Evolutionary conservation across 1,284 basidiomycete species (phyloP), one percentile per base, ranked within the genome.

Genomic region (Volvariella volvacea): DNA sequence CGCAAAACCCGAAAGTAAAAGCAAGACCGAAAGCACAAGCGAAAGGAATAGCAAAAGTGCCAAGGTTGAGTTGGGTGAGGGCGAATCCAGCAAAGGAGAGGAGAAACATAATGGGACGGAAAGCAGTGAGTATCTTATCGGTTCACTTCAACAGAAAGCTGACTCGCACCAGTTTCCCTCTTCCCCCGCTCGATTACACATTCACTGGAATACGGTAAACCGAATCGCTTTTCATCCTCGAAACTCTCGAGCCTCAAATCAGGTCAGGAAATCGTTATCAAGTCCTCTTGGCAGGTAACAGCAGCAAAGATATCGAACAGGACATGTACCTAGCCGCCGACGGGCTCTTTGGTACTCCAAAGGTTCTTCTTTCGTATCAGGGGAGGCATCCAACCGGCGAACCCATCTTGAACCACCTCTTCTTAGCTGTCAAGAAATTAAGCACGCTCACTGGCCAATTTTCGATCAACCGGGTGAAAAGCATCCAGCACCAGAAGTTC

Each of bases 101-200:
- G n/a, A n/a, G n/a, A n/a, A n/a, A n/a, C n/a, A n/a, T n/a, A n/a
- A n/a, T n/a, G n/a, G n/a, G n/a, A n/a, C n/a, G n/a, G n/a, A n/a
- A n/a, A n/a, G n/a, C n/a, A n/a, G n/a, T n/a, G n/a, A n/a, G n/a
- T n/a, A n/a, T n/a, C n/a, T n/a, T n/a, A n/a, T n/a, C n/a, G n/a
- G n/a, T n/a, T n/a, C n/a, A n/a, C n/a, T n/a, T n/a, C n/a, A n/a
- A n/a, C n/a, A n/a, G n/a, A n/a, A n/a, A n/a, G n/a, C n/a, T n/a
- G n/a, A n/a, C n/a, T n/a, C n/a, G 63, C 97, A 93, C 55, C 99
- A 94, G 67, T 99, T 96, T 8, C 98, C 93, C 1, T 98, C 92
- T 64, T 99, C 96, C 47, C 30, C 9, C 9, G 10, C 30, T 9
- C 9, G n/a, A 9, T 9, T 32, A 9, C 30, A 9, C 10, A 9